Evolutionary conservation across 306 rosid species (phyloP).

Genomic region (Lotus japonicus): DNA sequence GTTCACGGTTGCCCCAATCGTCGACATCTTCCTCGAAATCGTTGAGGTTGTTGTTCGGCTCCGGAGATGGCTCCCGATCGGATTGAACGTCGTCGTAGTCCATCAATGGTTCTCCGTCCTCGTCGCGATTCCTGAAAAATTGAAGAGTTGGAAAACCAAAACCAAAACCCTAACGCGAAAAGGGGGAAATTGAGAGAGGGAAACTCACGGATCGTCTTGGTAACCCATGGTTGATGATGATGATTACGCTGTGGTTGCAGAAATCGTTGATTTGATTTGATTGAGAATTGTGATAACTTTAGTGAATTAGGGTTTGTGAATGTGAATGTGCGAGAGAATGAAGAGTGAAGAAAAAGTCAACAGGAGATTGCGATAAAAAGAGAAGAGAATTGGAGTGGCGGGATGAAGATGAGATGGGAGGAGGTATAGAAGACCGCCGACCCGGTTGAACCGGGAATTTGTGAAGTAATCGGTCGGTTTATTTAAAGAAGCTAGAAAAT

Average conservation of each 20-base stretch:
- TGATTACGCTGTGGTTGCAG: not conserved
- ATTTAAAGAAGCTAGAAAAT: too few relatives aligned
- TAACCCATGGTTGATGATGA: slow-evolving; percentile 43
- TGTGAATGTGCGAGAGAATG: too few relatives aligned
- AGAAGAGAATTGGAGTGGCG: not conserved
- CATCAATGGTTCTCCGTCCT: slow-evolving; percentile 95
- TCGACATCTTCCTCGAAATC: slow-evolving; percentile 43
- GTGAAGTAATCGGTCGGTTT: too few relatives aligned
- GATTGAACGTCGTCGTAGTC: slow-evolving; percentile 69
- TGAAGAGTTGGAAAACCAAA: not conserved
- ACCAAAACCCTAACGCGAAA: slow-evolving; percentile 21
- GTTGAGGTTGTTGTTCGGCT: slow-evolving; percentile 44
- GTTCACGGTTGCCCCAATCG: slow-evolving; percentile 50
- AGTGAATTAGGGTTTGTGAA: not conserved
- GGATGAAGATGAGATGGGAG: too few relatives aligned
- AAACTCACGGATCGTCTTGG: slow-evolving; percentile 73
- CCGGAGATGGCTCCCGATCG: slow-evolving; percentile 69
- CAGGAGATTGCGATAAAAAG: not conserved
- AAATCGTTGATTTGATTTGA: not conserved
- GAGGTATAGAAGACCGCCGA: too few relatives aligned
- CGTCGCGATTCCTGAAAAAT: slow-evolving; percentile 71
- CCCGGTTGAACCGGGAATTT: too few relatives aligned
- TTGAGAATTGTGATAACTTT: not conserved
- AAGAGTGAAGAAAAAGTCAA: not conserved
- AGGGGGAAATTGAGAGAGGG: not conserved